These are phyloP conservation scores for Wickerhamiella shivajii DNA, from an alignment of 805 yeast genomes.

Conservation along the genomic window DNA sequence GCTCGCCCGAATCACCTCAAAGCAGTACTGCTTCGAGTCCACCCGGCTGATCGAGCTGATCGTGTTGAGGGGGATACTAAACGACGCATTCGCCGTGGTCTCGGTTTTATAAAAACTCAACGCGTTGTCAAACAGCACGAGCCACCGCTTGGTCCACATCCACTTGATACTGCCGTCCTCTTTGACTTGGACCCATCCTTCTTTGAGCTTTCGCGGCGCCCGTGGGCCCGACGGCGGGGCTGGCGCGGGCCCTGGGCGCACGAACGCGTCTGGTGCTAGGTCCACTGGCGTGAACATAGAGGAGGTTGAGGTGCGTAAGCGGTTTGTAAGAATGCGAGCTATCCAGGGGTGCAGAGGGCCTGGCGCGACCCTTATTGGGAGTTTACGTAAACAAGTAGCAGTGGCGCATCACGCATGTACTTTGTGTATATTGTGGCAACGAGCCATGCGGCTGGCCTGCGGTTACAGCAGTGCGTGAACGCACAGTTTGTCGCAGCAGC, in stretches of 20 bases:
- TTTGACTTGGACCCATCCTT: conserved; percentile 84
- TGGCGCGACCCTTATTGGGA: not conserved
- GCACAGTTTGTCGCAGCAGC: no score
- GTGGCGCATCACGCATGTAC: no score
- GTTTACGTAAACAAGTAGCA: no score
- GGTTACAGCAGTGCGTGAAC: no score
- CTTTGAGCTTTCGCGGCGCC: conserved; percentile 19
- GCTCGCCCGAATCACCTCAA: conserved; percentile 45
- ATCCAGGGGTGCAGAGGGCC: not conserved
- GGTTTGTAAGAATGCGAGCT: conserved; percentile 5
- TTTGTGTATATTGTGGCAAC: no score
- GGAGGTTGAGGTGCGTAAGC: not conserved
- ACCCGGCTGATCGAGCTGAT: conserved; percentile 51
- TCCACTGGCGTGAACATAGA: conserved; percentile 8
- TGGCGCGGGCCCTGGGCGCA: conserved; percentile 19
- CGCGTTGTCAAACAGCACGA: conserved; percentile 62
- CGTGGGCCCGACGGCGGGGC: conserved; percentile 8
- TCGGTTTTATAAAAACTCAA: conserved; percentile 66
- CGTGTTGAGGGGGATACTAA: conserved; percentile 39
- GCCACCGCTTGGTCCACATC: conserved; percentile 81
- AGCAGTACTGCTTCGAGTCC: conserved; percentile 61
- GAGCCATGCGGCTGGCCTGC: no score
- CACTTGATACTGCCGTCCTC: conserved; percentile 78
- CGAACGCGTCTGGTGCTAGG: conserved; percentile 16
- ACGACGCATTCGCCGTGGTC: conserved; percentile 16